Conservation (phyloP, 257 asterid species). For the Echium plantagineum region DNA sequence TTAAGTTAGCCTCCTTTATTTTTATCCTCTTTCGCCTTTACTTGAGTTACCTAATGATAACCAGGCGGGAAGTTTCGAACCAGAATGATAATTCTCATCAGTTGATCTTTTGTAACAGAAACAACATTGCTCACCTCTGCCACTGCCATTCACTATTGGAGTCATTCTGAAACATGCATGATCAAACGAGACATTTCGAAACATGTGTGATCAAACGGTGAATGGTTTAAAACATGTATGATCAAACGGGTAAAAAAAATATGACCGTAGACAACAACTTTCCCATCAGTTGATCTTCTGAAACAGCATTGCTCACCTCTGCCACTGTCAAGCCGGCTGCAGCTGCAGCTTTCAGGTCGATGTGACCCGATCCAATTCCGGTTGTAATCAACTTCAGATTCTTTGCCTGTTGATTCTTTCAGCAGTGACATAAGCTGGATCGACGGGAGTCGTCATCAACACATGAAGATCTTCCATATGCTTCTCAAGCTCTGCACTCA, state of each 20-base stretch:
- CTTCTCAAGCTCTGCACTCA: slow-evolving; percentile 77
- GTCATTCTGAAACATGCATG: too few species aligned
- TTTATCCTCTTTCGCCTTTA: too few species aligned
- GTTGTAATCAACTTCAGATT: slow-evolving; percentile 84
- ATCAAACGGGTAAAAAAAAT: too few species aligned
- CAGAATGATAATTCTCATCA: slow-evolving; percentile 92
- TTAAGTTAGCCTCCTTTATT: too few species aligned
- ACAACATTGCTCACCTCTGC: too few species aligned
- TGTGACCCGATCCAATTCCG: slow-evolving; percentile 93
- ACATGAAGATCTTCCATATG: slow-evolving; percentile 92
- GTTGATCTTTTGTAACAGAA: too few species aligned
- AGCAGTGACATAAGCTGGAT: slow-evolving; percentile 95
- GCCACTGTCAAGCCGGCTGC: slow-evolving; percentile 95
- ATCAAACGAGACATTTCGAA: too few species aligned
- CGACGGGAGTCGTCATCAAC: slow-evolving; percentile 87
- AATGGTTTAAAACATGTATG: too few species aligned
- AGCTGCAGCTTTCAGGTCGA: slow-evolving; percentile 95
- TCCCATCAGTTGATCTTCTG: slow-evolving; percentile 97
- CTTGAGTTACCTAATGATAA: slow-evolving; percentile 66
- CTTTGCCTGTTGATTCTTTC: slow-evolving; percentile 90
- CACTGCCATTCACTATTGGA: too few species aligned
- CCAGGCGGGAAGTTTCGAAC: slow-evolving; percentile 87
- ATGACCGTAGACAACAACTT: too few species aligned
- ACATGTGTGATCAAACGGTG: too few species aligned
- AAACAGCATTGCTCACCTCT: slow-evolving; percentile 88